Conservation (phyloP, 345 rosid genomes). For the Populus simonii region DNA sequence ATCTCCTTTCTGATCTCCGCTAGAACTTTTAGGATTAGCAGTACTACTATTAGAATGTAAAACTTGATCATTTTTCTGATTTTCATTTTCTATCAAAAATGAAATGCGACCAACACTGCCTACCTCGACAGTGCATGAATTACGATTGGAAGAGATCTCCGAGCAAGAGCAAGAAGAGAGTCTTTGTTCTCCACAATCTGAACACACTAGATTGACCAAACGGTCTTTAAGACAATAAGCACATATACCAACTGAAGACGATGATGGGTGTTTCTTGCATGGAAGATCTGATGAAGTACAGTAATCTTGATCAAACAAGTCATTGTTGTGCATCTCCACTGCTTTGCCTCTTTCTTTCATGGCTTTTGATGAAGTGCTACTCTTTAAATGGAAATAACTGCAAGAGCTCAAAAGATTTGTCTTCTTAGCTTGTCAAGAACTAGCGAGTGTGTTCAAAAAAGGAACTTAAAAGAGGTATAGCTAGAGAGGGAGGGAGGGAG, state of each 20-base stretch:
- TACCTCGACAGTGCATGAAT: slow-evolving; percentile 55
- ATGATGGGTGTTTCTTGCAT: slow-evolving; percentile 81
- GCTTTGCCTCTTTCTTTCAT: too few relatives aligned
- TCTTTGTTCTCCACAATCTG: slow-evolving; percentile 92
- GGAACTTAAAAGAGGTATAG: not conserved
- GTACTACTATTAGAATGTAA: slow-evolving; percentile 22
- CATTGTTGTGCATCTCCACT: slow-evolving; percentile 9
- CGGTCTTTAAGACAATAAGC: slow-evolving; percentile 88
- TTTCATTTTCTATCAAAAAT: slow-evolving; percentile 73
- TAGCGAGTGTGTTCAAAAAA: not conserved
- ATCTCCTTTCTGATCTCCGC: slow-evolving; percentile 34
- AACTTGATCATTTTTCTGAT: slow-evolving; percentile 22
- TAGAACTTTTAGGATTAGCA: slow-evolving; percentile 30
- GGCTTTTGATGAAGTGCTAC: too few relatives aligned
- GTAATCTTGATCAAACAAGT: slow-evolving; percentile 36
- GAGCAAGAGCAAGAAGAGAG: slow-evolving; percentile 96
- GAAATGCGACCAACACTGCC: slow-evolving; percentile 79
- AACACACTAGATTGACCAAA: slow-evolving; percentile 73
- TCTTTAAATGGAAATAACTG: too few relatives aligned
- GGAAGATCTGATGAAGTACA: slow-evolving; percentile 48
- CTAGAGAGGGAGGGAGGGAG: slow-evolving; percentile 7
- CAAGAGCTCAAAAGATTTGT: not conserved
- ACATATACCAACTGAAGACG: slow-evolving; percentile 72
- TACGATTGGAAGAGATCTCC: slow-evolving; percentile 60
- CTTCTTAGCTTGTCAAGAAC: too few relatives aligned